Conservation (phyloP, 2,329 filamentous ascomycete genomes). For the Penicillium sp. region DNA sequence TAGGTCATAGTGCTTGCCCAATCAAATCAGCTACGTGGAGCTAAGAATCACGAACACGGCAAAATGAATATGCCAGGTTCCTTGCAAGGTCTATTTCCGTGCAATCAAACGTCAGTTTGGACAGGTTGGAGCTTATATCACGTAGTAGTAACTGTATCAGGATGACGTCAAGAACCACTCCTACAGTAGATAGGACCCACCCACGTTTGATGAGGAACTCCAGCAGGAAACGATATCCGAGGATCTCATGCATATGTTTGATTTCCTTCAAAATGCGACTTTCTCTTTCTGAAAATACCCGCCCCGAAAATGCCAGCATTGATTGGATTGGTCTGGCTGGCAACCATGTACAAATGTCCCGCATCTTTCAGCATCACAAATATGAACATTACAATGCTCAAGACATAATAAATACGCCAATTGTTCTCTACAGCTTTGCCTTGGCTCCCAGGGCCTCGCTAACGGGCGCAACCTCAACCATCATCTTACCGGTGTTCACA, state of each 20-base stretch:
- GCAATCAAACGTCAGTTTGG: background rate
- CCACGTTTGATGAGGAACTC: background rate
- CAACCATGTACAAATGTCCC: background rate
- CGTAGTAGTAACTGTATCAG: background rate
- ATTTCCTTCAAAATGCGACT: background rate
- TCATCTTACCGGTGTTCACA: constrained; percentile 66
- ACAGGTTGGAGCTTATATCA: background rate
- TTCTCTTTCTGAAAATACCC: background rate
- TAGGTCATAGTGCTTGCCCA: background rate
- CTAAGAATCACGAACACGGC: no score
- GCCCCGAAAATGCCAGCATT: background rate
- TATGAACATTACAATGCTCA: no score
- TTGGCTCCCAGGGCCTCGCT: constrained; percentile 34
- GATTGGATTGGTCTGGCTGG: background rate
- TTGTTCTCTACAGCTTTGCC: constrained; percentile 40
- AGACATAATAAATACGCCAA: background rate
- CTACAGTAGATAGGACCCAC: background rate
- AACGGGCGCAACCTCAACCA: constrained; percentile 45
- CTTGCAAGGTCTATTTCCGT: background rate
- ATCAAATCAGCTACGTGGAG: background rate
- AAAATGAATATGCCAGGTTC: background rate
- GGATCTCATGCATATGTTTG: background rate
- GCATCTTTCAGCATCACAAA: background rate
- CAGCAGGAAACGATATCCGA: background rate
- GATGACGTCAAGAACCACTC: background rate